A percentile compares a stretch with the other conserved stretches of the same genome.
These are phyloP conservation scores for Calvatia gigantea DNA, from an alignment of 768 basidiomycete species.

Conservation along the genomic window DNA sequence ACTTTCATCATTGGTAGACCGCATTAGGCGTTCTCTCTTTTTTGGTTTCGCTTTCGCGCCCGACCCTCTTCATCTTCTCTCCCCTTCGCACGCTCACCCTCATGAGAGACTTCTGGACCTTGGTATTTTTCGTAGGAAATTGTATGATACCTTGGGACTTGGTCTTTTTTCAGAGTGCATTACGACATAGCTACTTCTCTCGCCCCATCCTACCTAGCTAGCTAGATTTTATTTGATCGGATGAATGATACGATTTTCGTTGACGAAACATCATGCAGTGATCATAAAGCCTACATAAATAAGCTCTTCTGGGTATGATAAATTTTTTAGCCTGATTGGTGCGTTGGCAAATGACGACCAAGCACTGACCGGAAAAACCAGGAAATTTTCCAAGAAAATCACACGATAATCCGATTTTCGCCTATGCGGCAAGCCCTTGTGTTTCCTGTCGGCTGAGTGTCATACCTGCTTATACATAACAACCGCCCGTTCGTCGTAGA, in stretches of 20 bases:
- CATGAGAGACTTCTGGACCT: neutral
- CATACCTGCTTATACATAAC: too few species aligned
- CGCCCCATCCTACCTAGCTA: neutral
- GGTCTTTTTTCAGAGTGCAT: neutral
- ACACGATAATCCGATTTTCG: too few species aligned
- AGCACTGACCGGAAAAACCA: too few species aligned
- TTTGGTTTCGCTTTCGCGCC: neutral
- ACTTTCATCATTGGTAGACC: neutral
- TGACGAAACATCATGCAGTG: neutral
- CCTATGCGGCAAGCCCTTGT: too few species aligned
- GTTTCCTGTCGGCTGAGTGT: too few species aligned
- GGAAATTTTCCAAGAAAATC: too few species aligned
- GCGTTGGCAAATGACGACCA: too few species aligned
- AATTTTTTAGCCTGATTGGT: too few species aligned
- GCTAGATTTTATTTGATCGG: neutral
- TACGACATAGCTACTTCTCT: neutral
- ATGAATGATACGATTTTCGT: neutral
- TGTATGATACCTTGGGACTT: neutral
- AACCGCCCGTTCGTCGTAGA: too few species aligned
- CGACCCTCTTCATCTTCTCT: neutral
- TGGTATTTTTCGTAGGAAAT: neutral
- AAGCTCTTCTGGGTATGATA: too few species aligned
- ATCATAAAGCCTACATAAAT: too few species aligned
- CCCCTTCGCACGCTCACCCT: neutral
- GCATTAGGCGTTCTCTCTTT: constrained; percentile 1